A percentile compares a stretch with the other conserved stretches of the same genome.
These are phyloP conservation scores for Cornus florida DNA, from an alignment of 148 eudicot genomes.

Conservation along the genomic window DNA sequence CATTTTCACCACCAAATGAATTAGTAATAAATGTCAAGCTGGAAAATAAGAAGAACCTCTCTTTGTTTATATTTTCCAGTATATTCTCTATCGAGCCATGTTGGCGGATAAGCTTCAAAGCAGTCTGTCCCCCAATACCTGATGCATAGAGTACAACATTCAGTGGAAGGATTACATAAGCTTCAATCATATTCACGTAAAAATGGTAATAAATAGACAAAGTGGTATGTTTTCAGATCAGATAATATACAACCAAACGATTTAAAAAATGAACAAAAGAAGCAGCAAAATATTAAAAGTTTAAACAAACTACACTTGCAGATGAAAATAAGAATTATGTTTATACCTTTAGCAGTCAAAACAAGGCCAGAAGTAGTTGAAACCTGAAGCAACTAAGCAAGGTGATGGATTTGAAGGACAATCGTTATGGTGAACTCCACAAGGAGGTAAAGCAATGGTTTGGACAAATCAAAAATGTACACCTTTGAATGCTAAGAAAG, in stretches of 20 bases:
- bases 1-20: conserved; percentile 6
- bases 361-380: not conserved
- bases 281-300: not conserved
- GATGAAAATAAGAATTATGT: not conserved
- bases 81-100: conserved; percentile 89
- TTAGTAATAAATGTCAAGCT: not conserved
- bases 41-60: conserved; percentile 48
- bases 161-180: not conserved
- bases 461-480: not conserved
- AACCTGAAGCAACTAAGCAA: not conserved
- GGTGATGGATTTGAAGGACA: not conserved
- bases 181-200: not conserved
- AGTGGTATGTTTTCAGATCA: not conserved
- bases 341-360: not conserved
- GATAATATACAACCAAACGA: not conserved
- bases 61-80: conserved; percentile 84
- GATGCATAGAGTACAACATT: not conserved
- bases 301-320: not conserved
- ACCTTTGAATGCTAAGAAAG: not conserved
- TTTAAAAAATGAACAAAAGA: not conserved
- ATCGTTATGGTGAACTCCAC: not conserved
- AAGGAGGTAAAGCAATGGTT: not conserved
- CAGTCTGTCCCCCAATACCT: conserved; percentile 95
- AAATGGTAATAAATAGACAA: not conserved
- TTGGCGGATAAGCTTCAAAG: conserved; percentile 92